phyloP scores from a whole-genome alignment of 768 basidiomycete genomes.

The Boletales sp. region DNA sequence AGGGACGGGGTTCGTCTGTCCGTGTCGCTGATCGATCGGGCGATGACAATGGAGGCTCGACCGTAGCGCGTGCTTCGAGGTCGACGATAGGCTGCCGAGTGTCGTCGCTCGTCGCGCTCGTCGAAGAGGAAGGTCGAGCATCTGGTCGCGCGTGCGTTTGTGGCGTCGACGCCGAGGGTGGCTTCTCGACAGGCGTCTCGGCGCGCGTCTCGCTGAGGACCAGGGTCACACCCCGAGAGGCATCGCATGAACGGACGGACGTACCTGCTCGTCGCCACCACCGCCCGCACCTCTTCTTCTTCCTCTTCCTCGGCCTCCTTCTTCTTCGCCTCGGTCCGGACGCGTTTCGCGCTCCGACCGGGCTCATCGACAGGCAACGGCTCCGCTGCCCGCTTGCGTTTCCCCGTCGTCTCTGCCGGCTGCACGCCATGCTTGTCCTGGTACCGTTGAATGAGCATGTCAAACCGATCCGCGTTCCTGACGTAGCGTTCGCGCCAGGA shows the following conservation, averaged over 20 bases:
- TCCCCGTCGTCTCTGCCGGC: not conserved
- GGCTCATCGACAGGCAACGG: not conserved
- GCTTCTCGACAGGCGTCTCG: too few relatives aligned
- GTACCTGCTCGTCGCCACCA: not conserved
- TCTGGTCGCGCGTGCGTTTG: too few relatives aligned
- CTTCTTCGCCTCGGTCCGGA: not conserved
- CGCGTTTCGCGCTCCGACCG: slow-evolving; percentile 6
- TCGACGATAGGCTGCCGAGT: not conserved
- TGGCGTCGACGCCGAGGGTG: too few relatives aligned
- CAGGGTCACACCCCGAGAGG: too few relatives aligned
- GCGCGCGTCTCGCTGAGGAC: too few relatives aligned
- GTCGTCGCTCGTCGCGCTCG: not conserved
- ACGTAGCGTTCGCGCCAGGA: slow-evolving; percentile 65
- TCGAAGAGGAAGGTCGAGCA: too few relatives aligned
- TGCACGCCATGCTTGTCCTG: slow-evolving; percentile 24
- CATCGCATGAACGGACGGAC: not conserved
- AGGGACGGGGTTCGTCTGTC: not conserved
- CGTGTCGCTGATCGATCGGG: not conserved
- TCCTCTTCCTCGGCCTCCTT: not conserved
- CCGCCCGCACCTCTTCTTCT: not conserved
- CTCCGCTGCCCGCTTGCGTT: slow-evolving; percentile 1
- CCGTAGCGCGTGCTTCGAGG: not conserved
- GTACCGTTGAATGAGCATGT: slow-evolving; percentile 39
- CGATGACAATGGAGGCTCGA: slow-evolving; percentile 1
- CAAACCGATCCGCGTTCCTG: slow-evolving; percentile 41